Conservation (phyloP, 345 rosid species). For the Eucalyptus microcorys region DNA sequence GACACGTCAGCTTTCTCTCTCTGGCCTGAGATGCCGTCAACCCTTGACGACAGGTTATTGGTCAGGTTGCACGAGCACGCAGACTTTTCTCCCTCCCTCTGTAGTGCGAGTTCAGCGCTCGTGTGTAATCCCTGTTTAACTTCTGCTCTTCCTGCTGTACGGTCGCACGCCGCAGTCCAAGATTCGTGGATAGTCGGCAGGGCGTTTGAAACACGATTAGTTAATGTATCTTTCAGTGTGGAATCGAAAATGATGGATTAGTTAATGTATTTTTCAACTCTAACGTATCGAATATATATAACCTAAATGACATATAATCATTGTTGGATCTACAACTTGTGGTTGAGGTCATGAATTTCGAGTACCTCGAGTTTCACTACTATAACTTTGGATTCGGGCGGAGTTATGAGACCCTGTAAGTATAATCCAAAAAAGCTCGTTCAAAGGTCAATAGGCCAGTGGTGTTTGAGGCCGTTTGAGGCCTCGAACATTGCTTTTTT, state of each 20-base stretch:
- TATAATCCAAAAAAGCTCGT: not conserved
- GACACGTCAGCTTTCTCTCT: not conserved
- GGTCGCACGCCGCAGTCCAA: not conserved
- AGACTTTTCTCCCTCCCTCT: not conserved
- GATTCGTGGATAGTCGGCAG: not conserved
- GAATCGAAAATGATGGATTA: too few relatives aligned
- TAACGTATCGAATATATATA: not conserved
- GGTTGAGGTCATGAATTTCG: not conserved
- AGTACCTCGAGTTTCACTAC: accelerated
- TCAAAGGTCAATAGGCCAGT: not conserved
- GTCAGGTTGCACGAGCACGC: not conserved
- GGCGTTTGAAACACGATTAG: too few relatives aligned
- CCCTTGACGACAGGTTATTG: not conserved
- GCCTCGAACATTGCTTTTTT: not conserved
- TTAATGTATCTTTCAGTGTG: too few relatives aligned
- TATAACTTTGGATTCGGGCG: not conserved
- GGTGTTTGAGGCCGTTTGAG: not conserved
- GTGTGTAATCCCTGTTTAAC: not conserved
- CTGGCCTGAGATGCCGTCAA: not conserved
- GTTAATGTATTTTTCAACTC: not conserved
- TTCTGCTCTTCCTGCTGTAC: not conserved
- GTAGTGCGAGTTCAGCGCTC: not conserved
- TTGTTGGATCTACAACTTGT: not conserved
- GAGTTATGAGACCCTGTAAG: not conserved
- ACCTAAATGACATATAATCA: not conserved